phyloP scores from a whole-genome alignment of 305 asterid genomes.

The Rubia peregrina region DNA sequence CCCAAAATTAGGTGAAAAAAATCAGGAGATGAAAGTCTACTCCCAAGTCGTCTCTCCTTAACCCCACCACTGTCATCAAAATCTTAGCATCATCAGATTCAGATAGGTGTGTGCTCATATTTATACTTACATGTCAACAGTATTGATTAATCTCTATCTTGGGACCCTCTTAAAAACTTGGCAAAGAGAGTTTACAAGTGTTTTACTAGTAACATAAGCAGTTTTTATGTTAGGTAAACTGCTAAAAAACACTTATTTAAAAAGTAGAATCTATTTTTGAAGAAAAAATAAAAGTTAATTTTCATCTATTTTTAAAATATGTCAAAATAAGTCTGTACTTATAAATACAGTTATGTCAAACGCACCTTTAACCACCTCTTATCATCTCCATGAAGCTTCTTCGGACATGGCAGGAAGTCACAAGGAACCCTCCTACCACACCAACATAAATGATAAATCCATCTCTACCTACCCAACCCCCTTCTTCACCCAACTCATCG shows the following conservation, averaged over 20 bases:
- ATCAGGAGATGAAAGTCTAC: slow-evolving; percentile 33
- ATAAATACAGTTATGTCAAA: no score
- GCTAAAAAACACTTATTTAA: no score
- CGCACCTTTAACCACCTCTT: slow-evolving; percentile 40
- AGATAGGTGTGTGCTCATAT: neutral
- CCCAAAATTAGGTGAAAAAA: neutral
- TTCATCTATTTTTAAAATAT: no score
- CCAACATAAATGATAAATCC: slow-evolving; percentile 9
- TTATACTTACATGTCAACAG: slow-evolving; percentile 20
- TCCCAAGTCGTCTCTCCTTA: slow-evolving; percentile 46
- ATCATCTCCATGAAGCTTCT: slow-evolving; percentile 45
- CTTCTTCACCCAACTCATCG: neutral
- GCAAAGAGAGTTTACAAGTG: neutral
- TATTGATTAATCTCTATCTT: neutral
- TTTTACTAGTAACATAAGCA: no score
- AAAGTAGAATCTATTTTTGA: no score
- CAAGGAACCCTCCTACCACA: slow-evolving; percentile 28
- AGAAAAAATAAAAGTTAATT: no score
- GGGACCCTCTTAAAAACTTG: slow-evolving; percentile 30
- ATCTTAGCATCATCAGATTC: slow-evolving; percentile 12
- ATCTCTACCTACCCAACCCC: neutral
- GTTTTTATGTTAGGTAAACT: no score
- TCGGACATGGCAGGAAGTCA: slow-evolving; percentile 35
- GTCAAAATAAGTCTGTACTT: no score
- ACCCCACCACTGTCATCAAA: slow-evolving; percentile 34